Conservation (phyloP, 2,329 filamentous ascomycete species). For the Ophiostoma perfectum region DNA sequence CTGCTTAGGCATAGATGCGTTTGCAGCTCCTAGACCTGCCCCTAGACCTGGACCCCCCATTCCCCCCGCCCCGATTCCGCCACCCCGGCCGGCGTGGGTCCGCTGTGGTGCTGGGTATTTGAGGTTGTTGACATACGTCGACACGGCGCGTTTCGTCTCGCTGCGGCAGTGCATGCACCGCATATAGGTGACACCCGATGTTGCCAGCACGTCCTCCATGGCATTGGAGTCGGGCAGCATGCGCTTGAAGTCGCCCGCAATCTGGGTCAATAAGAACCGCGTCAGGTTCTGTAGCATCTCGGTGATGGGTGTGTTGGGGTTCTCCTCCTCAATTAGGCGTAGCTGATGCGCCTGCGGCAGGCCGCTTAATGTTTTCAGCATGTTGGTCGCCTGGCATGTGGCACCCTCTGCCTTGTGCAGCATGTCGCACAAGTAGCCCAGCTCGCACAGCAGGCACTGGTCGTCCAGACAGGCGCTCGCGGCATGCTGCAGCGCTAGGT, state of each 20-base stretch:
- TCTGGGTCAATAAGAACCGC: constrained; percentile 76
- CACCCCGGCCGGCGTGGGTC: background rate
- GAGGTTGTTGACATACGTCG: constrained; percentile 78
- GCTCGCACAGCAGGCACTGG: constrained; percentile 81
- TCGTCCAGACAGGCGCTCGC: constrained; percentile 79
- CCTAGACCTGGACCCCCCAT: background rate
- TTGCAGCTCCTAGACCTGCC: constrained; percentile 3
- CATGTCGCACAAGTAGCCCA: constrained; percentile 97
- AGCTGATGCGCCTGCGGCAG: constrained; percentile 72
- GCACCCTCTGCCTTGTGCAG: constrained; percentile 89
- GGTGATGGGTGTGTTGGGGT: constrained; percentile 66
- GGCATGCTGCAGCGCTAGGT: constrained; percentile 81
- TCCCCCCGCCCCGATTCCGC: constrained; percentile 1
- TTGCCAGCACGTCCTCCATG: constrained; percentile 69
- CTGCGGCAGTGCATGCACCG: constrained; percentile 81
- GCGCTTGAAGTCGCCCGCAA: constrained; percentile 68
- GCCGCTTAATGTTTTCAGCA: constrained; percentile 81
- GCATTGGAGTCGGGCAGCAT: constrained; percentile 56
- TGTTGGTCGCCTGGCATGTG: constrained; percentile 93
- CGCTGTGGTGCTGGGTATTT: constrained; percentile 60
- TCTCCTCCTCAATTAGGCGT: constrained; percentile 78
- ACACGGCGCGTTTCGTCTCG: constrained; percentile 74
- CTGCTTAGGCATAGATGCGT: constrained; percentile 42
- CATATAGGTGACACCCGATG: constrained; percentile 66
- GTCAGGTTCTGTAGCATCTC: constrained; percentile 81